Evolutionary conservation across 768 basidiomycete genomes (phyloP).

Genomic region (Phaeolepiota aurea): DNA sequence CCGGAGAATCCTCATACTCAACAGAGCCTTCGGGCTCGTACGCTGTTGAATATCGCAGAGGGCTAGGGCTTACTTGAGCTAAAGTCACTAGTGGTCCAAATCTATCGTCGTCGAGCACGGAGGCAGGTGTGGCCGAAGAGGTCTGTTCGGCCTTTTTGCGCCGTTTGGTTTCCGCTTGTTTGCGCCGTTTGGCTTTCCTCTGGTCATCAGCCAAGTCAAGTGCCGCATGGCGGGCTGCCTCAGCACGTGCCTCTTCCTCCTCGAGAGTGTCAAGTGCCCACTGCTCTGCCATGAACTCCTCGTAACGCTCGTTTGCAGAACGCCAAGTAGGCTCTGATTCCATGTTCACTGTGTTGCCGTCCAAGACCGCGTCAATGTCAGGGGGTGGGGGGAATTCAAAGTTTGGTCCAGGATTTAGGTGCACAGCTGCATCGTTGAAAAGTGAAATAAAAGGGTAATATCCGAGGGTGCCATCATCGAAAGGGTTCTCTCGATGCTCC

Average conservation of each 20-base stretch:
- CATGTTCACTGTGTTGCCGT: constrained; percentile 10
- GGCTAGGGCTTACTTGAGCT: constrained; percentile 30
- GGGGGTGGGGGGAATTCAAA: constrained; percentile 76
- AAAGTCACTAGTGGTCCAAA: constrained; percentile 1
- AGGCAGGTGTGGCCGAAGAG: background rate
- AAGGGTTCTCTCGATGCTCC: constrained; percentile 73
- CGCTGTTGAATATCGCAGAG: constrained; percentile 34
- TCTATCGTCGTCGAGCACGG: constrained; percentile 1
- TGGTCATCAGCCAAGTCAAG: constrained; percentile 36
- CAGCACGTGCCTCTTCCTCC: constrained; percentile 55
- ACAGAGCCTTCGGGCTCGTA: constrained; percentile 19
- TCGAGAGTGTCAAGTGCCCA: constrained; percentile 69
- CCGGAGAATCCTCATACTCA: constrained; percentile 37
- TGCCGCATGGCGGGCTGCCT: constrained; percentile 29
- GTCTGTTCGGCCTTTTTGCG: constrained; percentile 9
- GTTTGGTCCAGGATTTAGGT: constrained; percentile 82
- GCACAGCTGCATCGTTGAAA: constrained; percentile 83
- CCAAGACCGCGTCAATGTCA: constrained; percentile 65
- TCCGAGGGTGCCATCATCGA: constrained; percentile 91
- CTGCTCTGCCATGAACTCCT: constrained; percentile 80
- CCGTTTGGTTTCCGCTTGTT: constrained; percentile 43
- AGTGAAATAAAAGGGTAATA: constrained; percentile 95
- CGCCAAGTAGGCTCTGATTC: constrained; percentile 51
- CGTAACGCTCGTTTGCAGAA: constrained; percentile 77
- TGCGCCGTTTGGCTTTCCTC: constrained; percentile 38